These are phyloP conservation scores for Penicillium steckii DNA, from an alignment of 495 filamentous ascomycete genomes.

Conservation along the genomic window DNA sequence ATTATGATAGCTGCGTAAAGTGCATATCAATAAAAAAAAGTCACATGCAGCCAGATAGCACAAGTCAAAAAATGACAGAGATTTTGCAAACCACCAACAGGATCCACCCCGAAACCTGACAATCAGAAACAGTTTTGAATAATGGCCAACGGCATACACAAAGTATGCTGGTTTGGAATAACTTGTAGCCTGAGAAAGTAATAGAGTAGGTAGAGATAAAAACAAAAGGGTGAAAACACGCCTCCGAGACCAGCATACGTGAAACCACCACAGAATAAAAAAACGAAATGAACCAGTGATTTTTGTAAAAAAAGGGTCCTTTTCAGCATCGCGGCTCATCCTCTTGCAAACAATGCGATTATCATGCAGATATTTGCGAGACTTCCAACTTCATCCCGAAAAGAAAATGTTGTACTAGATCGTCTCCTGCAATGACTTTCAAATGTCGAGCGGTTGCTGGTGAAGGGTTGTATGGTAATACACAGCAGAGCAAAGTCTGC, in stretches of 20 bases:
- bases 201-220: too few relatives aligned
- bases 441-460: neutral
- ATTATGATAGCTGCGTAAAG: neutral
- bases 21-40: neutral
- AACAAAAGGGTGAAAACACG: too few relatives aligned
- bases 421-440: too few relatives aligned
- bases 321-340: neutral
- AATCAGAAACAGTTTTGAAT: too few relatives aligned
- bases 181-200: too few relatives aligned
- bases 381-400: neutral
- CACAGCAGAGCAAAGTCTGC: constrained; percentile 21
- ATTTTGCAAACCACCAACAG: too few relatives aligned
- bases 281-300: constrained; percentile 1
- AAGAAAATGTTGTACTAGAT: neutral
- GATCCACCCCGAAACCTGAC: too few relatives aligned
- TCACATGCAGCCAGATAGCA: neutral
- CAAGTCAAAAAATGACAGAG: neutral
- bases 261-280: neutral
- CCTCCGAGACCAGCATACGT: too few relatives aligned
- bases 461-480: constrained; percentile 31
- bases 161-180: too few relatives aligned
- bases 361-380: neutral
- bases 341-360: neutral
- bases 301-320: neutral
- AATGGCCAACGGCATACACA: too few relatives aligned